Evolutionary conservation across 257 asterid species (phyloP), one percentile per base, ranked within the genome.

Genomic region (Solanum pimpinellifolium): DNA sequence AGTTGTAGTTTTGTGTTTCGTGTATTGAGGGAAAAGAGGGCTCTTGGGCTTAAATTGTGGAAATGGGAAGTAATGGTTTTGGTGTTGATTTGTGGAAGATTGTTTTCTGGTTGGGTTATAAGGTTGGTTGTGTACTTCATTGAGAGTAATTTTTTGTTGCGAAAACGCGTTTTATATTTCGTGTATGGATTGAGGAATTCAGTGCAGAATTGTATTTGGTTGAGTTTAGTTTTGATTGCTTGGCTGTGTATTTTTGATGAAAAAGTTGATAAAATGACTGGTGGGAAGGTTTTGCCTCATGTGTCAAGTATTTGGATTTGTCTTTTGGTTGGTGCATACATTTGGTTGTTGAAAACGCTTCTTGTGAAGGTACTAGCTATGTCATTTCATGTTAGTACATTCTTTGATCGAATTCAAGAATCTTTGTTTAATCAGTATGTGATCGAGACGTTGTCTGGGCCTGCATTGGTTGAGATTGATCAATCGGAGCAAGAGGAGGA

Each of bases 151-250:
- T 94, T 94, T 69, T 86, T 96, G 23, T 84, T 94, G 81, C 90
- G 98, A 3, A 96, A 94, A 87, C 89, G 96, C 20, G 98, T 95
- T 39, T 73, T 96, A 85, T 96, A 95, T 88, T 96, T 96, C 56
- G 96, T 96, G 0, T 96, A 96, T 81, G 99, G 98, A 2, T 76
- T 96, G 91, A 92, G 98, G 84, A 95, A 92, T 18, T 91, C 98
- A 2, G 98, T 93, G 70, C 98, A 96, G 91, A 96, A 94, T n/a
- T 94, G 97, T n/a, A 73, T 94, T 18, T 96, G 98, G 98, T 89
- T 96, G 86, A 90, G 94, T 46, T 83, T 96, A 81, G 96, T 94
- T n/a, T 89, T 95, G 91, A 81, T 96, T 47, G 98, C 98, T 60
- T 96, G 99, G 98, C 95, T 92, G 20, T 91, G 82, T 77, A 92